Conservation (phyloP, 2,329 filamentous ascomycete genomes). For the Penicillium oxalicum region DNA sequence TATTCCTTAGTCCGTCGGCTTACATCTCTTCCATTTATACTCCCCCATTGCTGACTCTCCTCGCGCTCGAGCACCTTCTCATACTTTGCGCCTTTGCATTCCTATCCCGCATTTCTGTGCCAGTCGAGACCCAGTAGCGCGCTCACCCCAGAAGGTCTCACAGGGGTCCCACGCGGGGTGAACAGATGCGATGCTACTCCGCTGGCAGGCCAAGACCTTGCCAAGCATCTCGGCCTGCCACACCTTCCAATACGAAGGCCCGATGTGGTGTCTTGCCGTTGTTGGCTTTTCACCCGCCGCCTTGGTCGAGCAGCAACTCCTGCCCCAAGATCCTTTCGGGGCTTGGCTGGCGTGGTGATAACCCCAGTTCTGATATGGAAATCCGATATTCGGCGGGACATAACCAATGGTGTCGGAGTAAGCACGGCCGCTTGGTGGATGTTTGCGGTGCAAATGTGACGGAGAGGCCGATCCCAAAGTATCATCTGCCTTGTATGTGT, state of each 20-base stretch:
- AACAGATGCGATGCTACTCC: slow-evolving; percentile 7
- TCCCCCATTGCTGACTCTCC: neutral
- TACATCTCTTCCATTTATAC: slow-evolving; percentile 10
- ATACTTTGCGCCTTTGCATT: slow-evolving; percentile 7
- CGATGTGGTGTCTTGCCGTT: slow-evolving; percentile 8
- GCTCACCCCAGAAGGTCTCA: slow-evolving; percentile 9
- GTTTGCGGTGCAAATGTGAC: too few relatives aligned
- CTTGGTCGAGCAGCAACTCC: slow-evolving; percentile 10
- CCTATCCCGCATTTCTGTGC: slow-evolving; percentile 10
- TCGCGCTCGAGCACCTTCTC: neutral
- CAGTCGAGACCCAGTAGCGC: slow-evolving; percentile 4
- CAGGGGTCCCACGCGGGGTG: slow-evolving; percentile 7
- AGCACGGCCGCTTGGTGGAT: neutral
- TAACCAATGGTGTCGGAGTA: slow-evolving; percentile 3
- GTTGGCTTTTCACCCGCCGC: slow-evolving; percentile 3
- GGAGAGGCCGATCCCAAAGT: neutral
- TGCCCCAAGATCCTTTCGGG: slow-evolving; percentile 9
- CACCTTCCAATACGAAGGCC: slow-evolving; percentile 11
- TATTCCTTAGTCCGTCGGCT: neutral
- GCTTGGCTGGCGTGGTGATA: slow-evolving; percentile 9
- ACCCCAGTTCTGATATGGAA: slow-evolving; percentile 1
- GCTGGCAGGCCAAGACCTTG: slow-evolving; percentile 17
- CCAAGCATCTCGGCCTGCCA: slow-evolving; percentile 17
- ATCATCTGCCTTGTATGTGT: neutral
- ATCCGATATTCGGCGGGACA: slow-evolving; percentile 7